Base-by-base conservation (phyloP, 768 basidiomycete species). In the Suillus occidentalis region DNA sequence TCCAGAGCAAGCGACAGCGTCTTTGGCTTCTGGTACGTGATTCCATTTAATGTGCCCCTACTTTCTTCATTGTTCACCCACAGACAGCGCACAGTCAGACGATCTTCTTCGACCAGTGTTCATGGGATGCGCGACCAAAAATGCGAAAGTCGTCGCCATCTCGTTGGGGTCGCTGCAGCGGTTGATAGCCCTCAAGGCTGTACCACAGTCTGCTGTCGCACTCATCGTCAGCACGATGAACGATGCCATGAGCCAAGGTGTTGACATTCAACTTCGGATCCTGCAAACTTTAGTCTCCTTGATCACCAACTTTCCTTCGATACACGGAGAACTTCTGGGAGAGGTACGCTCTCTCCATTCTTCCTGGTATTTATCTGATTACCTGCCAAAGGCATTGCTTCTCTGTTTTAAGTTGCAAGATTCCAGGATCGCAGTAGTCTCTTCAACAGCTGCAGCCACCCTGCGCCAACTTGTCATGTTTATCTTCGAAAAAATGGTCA, bases 401-500 rank as follows among this genome's bases (percentile, higher is more conserved):
- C 79, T 98, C 9, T 98, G 95, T 72, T 99, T 99, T 84, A 94
- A 89, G 75, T 80, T 98, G 31, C 95, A 98, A 76, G 97, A 98
- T 65, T 96, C 94, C 0, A 89, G 93, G 67, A 97, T 96, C 28
- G 92, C 95, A 0, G 97, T 99, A 31, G 97, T 99, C 8, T 97
- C 95, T 3, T 96, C 94, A 0, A 99, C 97, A 4, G 97, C 97
- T 2, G 96, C 96, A 3, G 97, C 97, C 0, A 98, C 96, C 0
- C 84, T 98, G 5, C 89, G 96, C 3, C 97, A 99, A 73, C 83
- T 98, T 2, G 94, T 99, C 53, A 98, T 99, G 96, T 93, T 98
- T 69, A 89, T 98, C 20, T 92, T 98, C 52, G 97, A 99, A 78
- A 95, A 97, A 73, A 92, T 98, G 76, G 86, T 89, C 1, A 83